Evolutionary conservation across 805 yeast genomes (phyloP).

Genomic region (Lachancea fermentati): DNA sequence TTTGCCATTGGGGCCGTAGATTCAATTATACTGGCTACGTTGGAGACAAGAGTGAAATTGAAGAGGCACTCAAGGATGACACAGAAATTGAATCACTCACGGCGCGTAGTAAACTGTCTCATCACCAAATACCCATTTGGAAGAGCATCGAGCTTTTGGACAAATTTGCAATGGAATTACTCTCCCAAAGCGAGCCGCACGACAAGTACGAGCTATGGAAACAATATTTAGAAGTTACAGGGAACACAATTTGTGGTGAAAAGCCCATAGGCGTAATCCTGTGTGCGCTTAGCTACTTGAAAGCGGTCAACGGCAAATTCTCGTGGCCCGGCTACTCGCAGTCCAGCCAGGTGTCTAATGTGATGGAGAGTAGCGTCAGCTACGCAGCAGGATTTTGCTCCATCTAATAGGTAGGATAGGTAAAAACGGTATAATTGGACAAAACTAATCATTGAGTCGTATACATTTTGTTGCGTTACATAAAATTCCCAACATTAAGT

Average conservation of each 20-base stretch:
- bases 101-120: constrained; percentile 24
- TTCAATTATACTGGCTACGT: constrained; percentile 56
- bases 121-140: constrained; percentile 47
- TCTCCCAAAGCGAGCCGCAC: constrained; percentile 34
- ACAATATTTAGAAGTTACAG: constrained; percentile 60
- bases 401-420: constrained; percentile 2
- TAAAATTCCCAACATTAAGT: not conserved
- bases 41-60: constrained; percentile 20
- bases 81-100: constrained; percentile 30
- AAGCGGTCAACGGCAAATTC: constrained; percentile 32
- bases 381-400: constrained; percentile 69
- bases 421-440: not conserved
- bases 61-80: constrained; percentile 30
- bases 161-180: constrained; percentile 56
- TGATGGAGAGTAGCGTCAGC: constrained; percentile 76
- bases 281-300: constrained; percentile 35
- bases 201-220: constrained; percentile 61
- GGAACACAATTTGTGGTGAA: constrained; percentile 92
- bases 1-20: constrained; percentile 88
- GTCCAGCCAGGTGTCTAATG: constrained; percentile 47
- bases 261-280: constrained; percentile 69
- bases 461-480: constrained; percentile 3
- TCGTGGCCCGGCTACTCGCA: constrained; percentile 79
- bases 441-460: constrained; percentile 4
- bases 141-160: constrained; percentile 73